Percentiles rank a stretch among this genome's conserved stretches.
These are phyloP conservation scores for Eragrostis curvula DNA, from an alignment of 176 grass and related monocot genomes.

Conservation along the genomic window DNA sequence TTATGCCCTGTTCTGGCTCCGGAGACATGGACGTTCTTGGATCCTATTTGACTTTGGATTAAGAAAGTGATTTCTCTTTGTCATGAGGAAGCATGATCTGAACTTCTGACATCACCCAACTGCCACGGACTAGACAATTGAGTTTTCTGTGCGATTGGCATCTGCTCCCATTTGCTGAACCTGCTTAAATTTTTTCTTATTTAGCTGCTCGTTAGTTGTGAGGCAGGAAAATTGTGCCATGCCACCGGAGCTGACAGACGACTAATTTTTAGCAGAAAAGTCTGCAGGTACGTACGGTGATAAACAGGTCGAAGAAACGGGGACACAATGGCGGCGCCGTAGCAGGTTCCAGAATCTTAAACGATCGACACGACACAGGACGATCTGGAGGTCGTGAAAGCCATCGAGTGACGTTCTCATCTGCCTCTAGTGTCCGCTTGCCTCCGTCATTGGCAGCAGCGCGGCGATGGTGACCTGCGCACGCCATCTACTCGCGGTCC, in stretches of 20 bases:
- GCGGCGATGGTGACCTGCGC: background rate
- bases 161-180: background rate
- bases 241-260: background rate
- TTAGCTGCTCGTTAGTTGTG: background rate
- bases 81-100: background rate
- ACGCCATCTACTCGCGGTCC: background rate
- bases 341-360: background rate
- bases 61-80: background rate
- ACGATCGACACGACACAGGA: background rate
- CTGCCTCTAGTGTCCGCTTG: background rate
- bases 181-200: no score
- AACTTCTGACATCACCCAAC: constrained; percentile 23
- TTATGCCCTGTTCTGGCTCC: background rate
- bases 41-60: constrained; percentile 37
- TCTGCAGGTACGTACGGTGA: background rate
- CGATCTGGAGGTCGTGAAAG: constrained; percentile 16
- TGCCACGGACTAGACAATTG: constrained; percentile 11
- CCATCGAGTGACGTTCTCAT: background rate
- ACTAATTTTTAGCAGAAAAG: background rate
- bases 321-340: background rate
- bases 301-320: background rate
- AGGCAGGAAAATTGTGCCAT: background rate
- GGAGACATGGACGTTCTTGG: constrained; percentile 14
- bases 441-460: background rate
- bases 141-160: constrained; percentile 11